Base-by-base conservation (phyloP, 306 rosid genomes). In the Prunus persica region DNA sequence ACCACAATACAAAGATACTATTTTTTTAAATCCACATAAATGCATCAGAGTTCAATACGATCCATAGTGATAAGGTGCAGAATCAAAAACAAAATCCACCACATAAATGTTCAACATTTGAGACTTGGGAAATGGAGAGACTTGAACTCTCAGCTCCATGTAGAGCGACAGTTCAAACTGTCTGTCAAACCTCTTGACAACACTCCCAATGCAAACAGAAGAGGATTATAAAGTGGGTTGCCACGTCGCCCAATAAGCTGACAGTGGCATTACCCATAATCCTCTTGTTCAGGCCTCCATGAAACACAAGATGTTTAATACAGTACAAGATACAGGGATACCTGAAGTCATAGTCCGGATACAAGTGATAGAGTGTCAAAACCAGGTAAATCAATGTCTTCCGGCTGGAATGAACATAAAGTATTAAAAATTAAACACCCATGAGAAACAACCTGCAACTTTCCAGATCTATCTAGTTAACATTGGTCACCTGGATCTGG, bases 161-260 rank as follows among this genome's bases (percentile, higher is more conserved):
- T 75, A 88, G 97, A 95, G 99, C 97, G 85, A 92, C 97, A 95
- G 91, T 87, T 71, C 81, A 55, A 86, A 90, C 97, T 88, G 99
- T 82, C 97, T 92, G 99, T 95, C 97, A 92, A 88, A 82, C 99
- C 99, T 86, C 91, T 89, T 95, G 99, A 95, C 99, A 95, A 90
- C 99, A 95, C 96, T 95, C 93, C 99, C 99, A 84, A 20, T 69
- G 25, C 32, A 84, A 76, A 41, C 58, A 90, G 62, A 88, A 84
- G 84, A 86, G 88, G 96, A 95, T 86, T 88, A 90, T 86, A 84
- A 82, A 86, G 86, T 34, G 92, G 99, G 99, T 85, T 95, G 99
- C 97, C 96, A 92, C 47, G 90, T 86, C 97, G 97, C 99, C 96
- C 83, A 83, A 70, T 57, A 92, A 95, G 99, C 97, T 92, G 97